These are phyloP conservation scores for Sorghum bicolor DNA, from an alignment of 176 grass and related monocot genomes.

Conservation along the genomic window DNA sequence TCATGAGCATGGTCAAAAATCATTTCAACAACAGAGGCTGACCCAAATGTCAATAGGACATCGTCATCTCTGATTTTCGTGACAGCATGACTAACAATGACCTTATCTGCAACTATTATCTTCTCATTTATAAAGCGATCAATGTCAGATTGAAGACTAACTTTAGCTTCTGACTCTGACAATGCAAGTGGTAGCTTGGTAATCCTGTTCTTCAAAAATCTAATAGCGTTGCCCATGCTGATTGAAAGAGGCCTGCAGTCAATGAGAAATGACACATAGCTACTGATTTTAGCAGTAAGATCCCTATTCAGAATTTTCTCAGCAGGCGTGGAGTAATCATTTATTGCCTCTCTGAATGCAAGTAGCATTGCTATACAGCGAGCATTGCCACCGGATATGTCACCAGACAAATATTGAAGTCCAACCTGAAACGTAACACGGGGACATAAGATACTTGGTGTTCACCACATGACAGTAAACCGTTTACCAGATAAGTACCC, in stretches of 20 bases:
- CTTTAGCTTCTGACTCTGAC: constrained; percentile 65
- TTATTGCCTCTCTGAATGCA: constrained; percentile 70
- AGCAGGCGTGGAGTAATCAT: constrained; percentile 67
- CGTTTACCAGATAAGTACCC: background rate
- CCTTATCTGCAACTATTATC: constrained; percentile 66
- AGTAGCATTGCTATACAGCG: constrained; percentile 85
- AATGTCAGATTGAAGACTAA: constrained; percentile 71
- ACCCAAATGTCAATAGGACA: constrained; percentile 73
- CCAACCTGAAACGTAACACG: constrained; percentile 54
- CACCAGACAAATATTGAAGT: constrained; percentile 70
- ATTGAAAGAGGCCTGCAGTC: constrained; percentile 77
- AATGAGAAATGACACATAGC: constrained; percentile 71
- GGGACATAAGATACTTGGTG: constrained; percentile 2
- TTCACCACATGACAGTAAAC: background rate
- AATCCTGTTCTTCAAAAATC: constrained; percentile 72
- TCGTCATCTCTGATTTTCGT: constrained; percentile 74
- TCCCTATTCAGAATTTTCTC: constrained; percentile 64
- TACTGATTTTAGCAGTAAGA: constrained; percentile 63
- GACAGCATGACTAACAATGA: constrained; percentile 66
- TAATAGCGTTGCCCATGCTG: constrained; percentile 82
- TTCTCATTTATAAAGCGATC: constrained; percentile 87
- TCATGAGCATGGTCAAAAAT: constrained; percentile 60
- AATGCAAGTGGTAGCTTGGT: constrained; percentile 43
- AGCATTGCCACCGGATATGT: constrained; percentile 69
- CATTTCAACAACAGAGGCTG: constrained; percentile 77